Percentiles rank a stretch among this genome's conserved stretches.
Evolutionary conservation across 2,329 filamentous ascomycete species (phyloP).

Genomic region (Endocalyx cinctus): DNA sequence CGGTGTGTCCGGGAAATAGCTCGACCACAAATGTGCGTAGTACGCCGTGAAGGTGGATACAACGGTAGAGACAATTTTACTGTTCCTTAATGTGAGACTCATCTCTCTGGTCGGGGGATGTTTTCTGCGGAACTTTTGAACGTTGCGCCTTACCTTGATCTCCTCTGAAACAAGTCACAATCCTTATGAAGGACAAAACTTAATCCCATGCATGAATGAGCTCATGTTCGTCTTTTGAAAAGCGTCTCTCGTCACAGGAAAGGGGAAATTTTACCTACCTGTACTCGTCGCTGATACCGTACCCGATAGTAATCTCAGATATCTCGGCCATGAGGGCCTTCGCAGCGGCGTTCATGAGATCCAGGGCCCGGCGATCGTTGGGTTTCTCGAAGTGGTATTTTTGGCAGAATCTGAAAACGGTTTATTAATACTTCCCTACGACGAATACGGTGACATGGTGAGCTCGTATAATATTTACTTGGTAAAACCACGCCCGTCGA

Average conservation of each 20-base stretch:
- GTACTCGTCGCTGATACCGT: conserved; percentile 93
- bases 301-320: conserved; percentile 80
- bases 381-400: conserved; percentile 87
- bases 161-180: conserved; percentile 77
- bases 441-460: no score
- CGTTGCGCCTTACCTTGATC: conserved; percentile 71
- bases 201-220: conserved; percentile 20
- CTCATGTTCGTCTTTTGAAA: no score
- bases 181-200: conserved; percentile 88
- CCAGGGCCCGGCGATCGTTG: conserved; percentile 80
- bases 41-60: conserved; percentile 92
- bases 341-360: conserved; percentile 95
- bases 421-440: no score
- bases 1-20: conserved; percentile 66
- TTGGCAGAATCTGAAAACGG: conserved; percentile 61
- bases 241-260: no score
- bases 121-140: no score
- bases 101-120: background rate
- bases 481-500: conserved; percentile 92
- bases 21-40: conserved; percentile 77
- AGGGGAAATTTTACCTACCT: conserved; percentile 50
- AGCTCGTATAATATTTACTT: conserved; percentile 63
- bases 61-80: conserved; percentile 86
- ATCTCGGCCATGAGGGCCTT: conserved; percentile 76
- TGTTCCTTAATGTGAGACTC: conserved; percentile 29